phyloP scores from a whole-genome alignment of 768 basidiomycete genomes.

The Boletus reticuloceps region DNA sequence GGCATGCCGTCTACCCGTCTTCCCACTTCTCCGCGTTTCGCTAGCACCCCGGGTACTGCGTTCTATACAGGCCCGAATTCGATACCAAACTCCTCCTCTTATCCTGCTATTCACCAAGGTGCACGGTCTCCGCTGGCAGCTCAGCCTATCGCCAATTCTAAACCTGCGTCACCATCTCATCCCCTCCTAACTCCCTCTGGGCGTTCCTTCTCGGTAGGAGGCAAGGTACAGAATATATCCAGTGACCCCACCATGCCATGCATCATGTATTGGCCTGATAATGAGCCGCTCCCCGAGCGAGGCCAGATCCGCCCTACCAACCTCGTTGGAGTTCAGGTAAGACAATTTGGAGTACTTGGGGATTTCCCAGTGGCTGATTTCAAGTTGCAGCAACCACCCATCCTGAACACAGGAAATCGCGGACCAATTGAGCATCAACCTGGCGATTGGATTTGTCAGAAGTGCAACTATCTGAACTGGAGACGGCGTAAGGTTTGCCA shows the following conservation, averaged over 20 bases:
- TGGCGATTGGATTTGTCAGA: conserved; percentile 79
- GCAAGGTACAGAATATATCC: conserved; percentile 78
- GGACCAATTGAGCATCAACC: conserved; percentile 87
- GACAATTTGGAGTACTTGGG: conserved; percentile 11
- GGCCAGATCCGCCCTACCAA: conserved; percentile 70
- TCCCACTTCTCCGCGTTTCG: conserved; percentile 27
- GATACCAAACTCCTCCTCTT: conserved; percentile 32
- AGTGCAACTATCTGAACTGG: conserved; percentile 89
- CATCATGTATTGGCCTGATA: conserved; percentile 90
- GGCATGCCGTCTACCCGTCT: conserved; percentile 22
- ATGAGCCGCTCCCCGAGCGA: conserved; percentile 78
- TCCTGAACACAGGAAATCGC: conserved; percentile 84
- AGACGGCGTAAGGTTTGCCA: conserved; percentile 85
- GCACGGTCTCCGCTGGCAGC: conserved; percentile 29
- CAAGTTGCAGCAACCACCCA: conserved; percentile 70
- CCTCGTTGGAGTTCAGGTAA: conserved; percentile 53
- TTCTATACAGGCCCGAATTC: conserved; percentile 12
- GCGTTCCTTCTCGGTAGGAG: conserved; percentile 70
- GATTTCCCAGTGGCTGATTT: conserved; percentile 1
- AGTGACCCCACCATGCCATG: conserved; percentile 69
- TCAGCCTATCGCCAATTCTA: conserved; percentile 23
- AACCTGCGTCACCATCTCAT: conserved; percentile 46
- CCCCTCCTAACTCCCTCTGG: conserved; percentile 84
- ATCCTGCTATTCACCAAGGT: conserved; percentile 20
- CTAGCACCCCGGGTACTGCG: conserved; percentile 14